phyloP scores from a whole-genome alignment of 2,329 filamentous ascomycete genomes.

The Alternaria burnsii region DNA sequence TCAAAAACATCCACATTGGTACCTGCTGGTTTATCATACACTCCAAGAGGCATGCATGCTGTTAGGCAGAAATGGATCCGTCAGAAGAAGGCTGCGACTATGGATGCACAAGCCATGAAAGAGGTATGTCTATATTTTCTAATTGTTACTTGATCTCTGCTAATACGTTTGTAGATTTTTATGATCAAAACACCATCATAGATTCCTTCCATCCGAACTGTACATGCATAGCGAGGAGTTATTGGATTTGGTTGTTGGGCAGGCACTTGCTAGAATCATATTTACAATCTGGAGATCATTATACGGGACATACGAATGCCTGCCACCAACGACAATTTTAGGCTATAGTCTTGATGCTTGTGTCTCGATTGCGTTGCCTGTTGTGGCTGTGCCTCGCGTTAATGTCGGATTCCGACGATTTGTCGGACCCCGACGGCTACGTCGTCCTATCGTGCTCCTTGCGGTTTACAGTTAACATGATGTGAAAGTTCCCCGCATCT shows the following conservation, averaged over 20 bases:
- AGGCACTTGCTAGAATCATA: not conserved
- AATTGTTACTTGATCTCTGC: not conserved
- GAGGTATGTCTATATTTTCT: constrained; percentile 66
- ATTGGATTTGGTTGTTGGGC: not conserved
- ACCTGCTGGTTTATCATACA: constrained; percentile 46
- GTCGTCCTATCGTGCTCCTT: not conserved
- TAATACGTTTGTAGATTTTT: constrained; percentile 42
- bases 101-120: constrained; percentile 83
- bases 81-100: constrained; percentile 83
- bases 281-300: not conserved
- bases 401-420: not conserved
- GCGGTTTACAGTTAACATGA: not conserved
- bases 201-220: constrained; percentile 1
- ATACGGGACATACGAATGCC: not conserved
- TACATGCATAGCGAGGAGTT: constrained; percentile 47
- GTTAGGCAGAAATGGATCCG: constrained; percentile 84
- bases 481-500: not conserved
- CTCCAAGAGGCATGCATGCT: constrained; percentile 70
- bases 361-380: not conserved
- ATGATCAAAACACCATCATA: constrained; percentile 49
- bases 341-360: not conserved
- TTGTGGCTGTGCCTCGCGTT: constrained; percentile 2
- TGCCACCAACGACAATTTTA: not conserved
- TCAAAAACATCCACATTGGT: constrained; percentile 58
- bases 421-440: not conserved